These are phyloP conservation scores for Letharia columbiana DNA, from an alignment of 495 filamentous ascomycete genomes.

Conservation along the genomic window DNA sequence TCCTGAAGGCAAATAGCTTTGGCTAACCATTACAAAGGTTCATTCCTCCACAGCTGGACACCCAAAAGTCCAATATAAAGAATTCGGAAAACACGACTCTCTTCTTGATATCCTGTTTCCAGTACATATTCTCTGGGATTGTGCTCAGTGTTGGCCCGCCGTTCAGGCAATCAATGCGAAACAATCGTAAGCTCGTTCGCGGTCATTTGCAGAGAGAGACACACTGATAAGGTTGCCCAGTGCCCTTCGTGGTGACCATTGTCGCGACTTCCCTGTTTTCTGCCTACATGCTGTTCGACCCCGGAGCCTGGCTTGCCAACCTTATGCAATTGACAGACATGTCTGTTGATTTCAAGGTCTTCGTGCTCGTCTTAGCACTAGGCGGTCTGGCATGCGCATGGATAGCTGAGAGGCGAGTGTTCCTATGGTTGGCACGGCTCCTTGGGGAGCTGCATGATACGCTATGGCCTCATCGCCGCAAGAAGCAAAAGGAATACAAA, in stretches of 20 bases:
- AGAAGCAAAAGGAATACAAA: constrained; percentile 85
- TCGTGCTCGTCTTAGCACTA: constrained; percentile 58
- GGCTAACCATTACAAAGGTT: constrained; percentile 45
- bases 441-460: constrained; percentile 51
- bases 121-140: constrained; percentile 84
- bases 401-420: constrained; percentile 59
- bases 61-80: constrained; percentile 67
- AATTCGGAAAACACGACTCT: constrained; percentile 90
- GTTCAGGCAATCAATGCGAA: constrained; percentile 70
- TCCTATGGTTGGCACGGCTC: constrained; percentile 59
- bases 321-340: constrained; percentile 83
- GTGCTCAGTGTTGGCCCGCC: constrained; percentile 84
- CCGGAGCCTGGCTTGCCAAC: constrained; percentile 54
- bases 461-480: constrained; percentile 49
- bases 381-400: constrained; percentile 59
- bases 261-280: constrained; percentile 54
- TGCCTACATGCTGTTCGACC: constrained; percentile 67
- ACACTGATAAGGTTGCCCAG: constrained; percentile 35
- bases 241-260: constrained; percentile 76
- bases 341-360: constrained; percentile 59
- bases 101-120: constrained; percentile 84
- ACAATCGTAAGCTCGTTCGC: constrained; percentile 56
- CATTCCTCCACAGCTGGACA: constrained; percentile 64
- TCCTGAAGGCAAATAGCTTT: constrained; percentile 2
- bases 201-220: constrained; percentile 4